Evolutionary conservation across 345 rosid genomes (phyloP).

Genomic region (Mallotus nudiflorus): DNA sequence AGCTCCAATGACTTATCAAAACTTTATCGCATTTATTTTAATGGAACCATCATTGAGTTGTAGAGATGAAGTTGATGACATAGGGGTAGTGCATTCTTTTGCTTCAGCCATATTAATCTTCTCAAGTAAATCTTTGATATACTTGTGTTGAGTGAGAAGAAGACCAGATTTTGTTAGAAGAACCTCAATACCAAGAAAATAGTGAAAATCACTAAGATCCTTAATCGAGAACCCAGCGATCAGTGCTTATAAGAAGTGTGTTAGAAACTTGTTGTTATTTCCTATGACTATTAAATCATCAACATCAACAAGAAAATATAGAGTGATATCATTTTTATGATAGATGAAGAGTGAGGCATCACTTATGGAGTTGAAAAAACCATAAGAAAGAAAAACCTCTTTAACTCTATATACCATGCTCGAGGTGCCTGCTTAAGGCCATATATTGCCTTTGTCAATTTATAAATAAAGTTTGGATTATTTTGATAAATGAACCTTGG

Average conservation of each 20-base stretch:
- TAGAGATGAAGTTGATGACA: background rate
- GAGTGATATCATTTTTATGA: too few relatives aligned
- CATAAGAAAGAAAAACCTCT: background rate
- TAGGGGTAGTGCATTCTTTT: background rate
- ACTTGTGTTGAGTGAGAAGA: conserved; percentile 3
- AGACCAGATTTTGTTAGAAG: background rate
- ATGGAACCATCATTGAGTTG: background rate
- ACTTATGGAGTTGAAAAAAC: background rate
- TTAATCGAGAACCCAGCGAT: background rate
- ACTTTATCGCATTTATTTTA: background rate
- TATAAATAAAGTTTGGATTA: background rate
- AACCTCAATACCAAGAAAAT: background rate
- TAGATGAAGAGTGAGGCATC: background rate
- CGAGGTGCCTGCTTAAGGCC: conserved; percentile 11
- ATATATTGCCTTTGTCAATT: background rate
- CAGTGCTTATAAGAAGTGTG: background rate
- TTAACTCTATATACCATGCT: background rate
- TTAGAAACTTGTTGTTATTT: background rate
- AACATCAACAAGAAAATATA: background rate
- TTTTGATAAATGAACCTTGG: background rate
- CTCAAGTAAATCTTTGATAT: background rate
- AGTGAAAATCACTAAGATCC: background rate
- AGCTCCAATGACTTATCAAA: background rate
- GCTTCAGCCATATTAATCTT: background rate
- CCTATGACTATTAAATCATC: background rate